These are phyloP conservation scores for Cryptococcus maquisensis DNA, from an alignment of 1,284 basidiomycete genomes.

Conservation along the genomic window DNA sequence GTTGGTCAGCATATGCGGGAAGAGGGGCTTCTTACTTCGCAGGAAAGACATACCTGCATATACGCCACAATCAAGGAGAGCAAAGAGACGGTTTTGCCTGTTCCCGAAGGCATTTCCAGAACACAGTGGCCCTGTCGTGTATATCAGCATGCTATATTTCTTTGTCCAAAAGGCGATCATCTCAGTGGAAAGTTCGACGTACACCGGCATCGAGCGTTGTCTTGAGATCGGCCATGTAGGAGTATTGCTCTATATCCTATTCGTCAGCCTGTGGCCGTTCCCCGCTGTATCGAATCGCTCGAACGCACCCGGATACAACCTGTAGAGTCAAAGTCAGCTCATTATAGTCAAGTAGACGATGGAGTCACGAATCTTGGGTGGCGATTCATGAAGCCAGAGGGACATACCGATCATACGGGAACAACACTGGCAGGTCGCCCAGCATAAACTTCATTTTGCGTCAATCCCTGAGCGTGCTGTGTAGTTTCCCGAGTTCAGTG, in stretches of 20 bases:
- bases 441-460: slow-evolving; percentile 87
- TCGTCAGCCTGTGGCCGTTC: neutral
- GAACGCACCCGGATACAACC: slow-evolving; percentile 36
- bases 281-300: neutral
- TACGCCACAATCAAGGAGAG: slow-evolving; percentile 96
- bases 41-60: slow-evolving; percentile 66
- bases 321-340: slow-evolving; percentile 9
- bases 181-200: slow-evolving; percentile 21
- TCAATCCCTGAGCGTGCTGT: neutral
- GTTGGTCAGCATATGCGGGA: neutral
- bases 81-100: slow-evolving; percentile 96
- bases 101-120: slow-evolving; percentile 99
- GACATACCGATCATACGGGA: slow-evolving; percentile 72
- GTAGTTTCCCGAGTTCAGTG: neutral
- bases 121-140: slow-evolving; percentile 85
- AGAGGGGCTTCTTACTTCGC: neutral
- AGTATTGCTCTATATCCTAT: slow-evolving; percentile 75
- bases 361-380: neutral
- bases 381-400: neutral
- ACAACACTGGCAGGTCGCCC: slow-evolving; percentile 83
- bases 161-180: neutral
- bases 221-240: slow-evolving; percentile 98
- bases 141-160: neutral
- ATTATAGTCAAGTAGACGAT: neutral
- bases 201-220: slow-evolving; percentile 85